Percentiles rank a stretch among this genome's conserved stretches.
phyloP scores from a whole-genome alignment of 805 yeast species.

The Novakomyces olei region DNA sequence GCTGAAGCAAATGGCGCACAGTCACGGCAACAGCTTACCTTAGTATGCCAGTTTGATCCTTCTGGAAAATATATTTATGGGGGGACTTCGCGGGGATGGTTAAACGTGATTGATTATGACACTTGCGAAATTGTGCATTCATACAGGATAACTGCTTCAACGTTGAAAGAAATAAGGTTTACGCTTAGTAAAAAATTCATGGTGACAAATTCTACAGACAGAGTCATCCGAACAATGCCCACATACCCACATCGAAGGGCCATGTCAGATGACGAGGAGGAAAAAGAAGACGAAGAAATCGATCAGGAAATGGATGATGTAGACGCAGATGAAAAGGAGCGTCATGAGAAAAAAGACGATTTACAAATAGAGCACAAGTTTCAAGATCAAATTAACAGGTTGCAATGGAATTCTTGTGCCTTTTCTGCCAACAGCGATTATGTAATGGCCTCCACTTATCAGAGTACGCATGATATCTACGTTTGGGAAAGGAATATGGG shows the following conservation, averaged over 20 bases:
- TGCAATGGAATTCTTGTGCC: slow-evolving; percentile 70
- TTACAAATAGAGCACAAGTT: slow-evolving; percentile 53
- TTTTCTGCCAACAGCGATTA: slow-evolving; percentile 62
- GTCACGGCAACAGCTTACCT: slow-evolving; percentile 20
- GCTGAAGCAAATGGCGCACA: slow-evolving; percentile 5
- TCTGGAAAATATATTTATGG: slow-evolving; percentile 35
- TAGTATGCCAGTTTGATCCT: slow-evolving; percentile 30
- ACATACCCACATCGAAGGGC: no score
- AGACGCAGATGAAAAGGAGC: slow-evolving; percentile 25
- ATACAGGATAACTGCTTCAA: slow-evolving; percentile 41
- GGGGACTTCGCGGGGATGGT: slow-evolving; percentile 66
- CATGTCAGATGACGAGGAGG: no score
- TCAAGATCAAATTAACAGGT: slow-evolving; percentile 70
- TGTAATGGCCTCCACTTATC: slow-evolving; percentile 70
- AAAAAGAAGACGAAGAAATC: slow-evolving; percentile 29
- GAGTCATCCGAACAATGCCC: slow-evolving; percentile 14
- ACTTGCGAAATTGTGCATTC: slow-evolving; percentile 20
- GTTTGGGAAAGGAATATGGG: slow-evolving; percentile 86
- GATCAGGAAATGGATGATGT: slow-evolving; percentile 1
- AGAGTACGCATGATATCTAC: slow-evolving; percentile 72
- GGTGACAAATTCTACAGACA: slow-evolving; percentile 15
- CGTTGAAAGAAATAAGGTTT: slow-evolving; percentile 52
- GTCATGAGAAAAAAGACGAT: slow-evolving; percentile 13
- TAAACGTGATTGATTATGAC: slow-evolving; percentile 24
- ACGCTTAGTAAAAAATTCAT: slow-evolving; percentile 32